A percentile compares a stretch with the other conserved stretches of the same genome.
Evolutionary conservation across 345 rosid genomes (phyloP).

Genomic region (Pistacia atlantica): DNA sequence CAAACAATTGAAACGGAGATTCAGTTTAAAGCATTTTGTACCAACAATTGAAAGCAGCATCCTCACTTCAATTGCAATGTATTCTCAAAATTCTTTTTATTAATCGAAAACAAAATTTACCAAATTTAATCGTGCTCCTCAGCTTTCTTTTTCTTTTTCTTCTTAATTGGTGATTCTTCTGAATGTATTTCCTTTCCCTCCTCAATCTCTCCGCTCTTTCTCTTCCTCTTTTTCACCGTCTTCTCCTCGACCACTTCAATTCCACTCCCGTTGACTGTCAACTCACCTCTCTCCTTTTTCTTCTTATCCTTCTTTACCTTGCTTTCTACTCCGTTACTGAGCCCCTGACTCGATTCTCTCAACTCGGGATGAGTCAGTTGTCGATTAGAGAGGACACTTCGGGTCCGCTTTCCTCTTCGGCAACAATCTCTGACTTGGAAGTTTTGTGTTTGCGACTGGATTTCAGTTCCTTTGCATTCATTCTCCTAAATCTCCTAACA

Average conservation of each 20-base stretch:
- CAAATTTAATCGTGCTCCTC: constrained; percentile 7
- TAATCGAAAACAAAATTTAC: not conserved
- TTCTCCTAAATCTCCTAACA: no score
- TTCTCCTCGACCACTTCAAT: constrained; percentile 6
- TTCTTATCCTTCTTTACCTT: constrained; percentile 12
- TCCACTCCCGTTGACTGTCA: not conserved
- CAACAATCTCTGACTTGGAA: not conserved
- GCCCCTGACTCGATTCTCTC: not conserved
- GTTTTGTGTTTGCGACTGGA: constrained; percentile 20
- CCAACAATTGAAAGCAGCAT: not conserved
- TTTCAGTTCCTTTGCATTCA: constrained; percentile 18
- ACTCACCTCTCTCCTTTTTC: not conserved
- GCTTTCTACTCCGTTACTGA: not conserved
- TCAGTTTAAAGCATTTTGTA: not conserved
- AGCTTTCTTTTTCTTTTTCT: constrained; percentile 39
- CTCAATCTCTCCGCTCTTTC: constrained; percentile 31
- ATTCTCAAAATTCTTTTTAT: not conserved
- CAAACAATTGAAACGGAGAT: not conserved
- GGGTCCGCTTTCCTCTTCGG: constrained; percentile 8
- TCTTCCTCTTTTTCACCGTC: constrained; percentile 22
- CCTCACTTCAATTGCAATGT: not conserved
- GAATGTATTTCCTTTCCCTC: constrained; percentile 22
- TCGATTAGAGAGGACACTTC: not conserved
- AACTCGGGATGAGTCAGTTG: not conserved
- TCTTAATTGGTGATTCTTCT: constrained; percentile 41